Conservation (phyloP, 2,329 filamentous ascomycete species). For the Phoma herbarum region DNA sequence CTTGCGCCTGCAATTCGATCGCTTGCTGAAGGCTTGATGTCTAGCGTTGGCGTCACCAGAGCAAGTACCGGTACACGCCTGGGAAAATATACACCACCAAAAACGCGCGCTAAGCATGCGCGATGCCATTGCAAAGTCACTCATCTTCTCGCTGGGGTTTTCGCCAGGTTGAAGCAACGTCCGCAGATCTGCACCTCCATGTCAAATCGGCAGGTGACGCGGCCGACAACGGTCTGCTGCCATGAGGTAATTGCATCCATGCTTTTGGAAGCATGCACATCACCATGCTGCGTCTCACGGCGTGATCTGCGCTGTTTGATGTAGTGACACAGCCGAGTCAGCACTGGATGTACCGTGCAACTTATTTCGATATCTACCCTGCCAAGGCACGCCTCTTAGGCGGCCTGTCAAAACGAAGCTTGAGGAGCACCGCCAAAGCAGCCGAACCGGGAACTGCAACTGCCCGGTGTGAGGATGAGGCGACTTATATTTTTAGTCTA, state of each 20-base stretch:
- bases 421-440: conserved; percentile 23
- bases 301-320: conserved; percentile 11
- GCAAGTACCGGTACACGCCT: background rate
- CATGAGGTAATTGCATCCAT: conserved; percentile 3
- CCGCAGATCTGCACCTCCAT: conserved; percentile 5
- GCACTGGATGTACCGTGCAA: conserved; percentile 5
- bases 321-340: conserved; percentile 13
- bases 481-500: conserved; percentile 23
- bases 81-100: conserved; percentile 3
- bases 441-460: conserved; percentile 22
- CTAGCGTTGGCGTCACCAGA: conserved; percentile 16
- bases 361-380: background rate
- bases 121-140: conserved; percentile 6
- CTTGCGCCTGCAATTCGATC: conserved; percentile 12
- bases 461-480: conserved; percentile 22
- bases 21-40: conserved; percentile 17
- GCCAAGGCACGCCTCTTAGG: conserved; percentile 7
- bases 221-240: conserved; percentile 9
- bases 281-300: conserved; percentile 8
- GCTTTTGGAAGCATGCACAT: conserved; percentile 13
- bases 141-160: background rate
- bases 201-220: conserved; percentile 15
- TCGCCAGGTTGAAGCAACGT: conserved; percentile 1
- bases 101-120: background rate
- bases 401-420: conserved; percentile 23